Evolutionary conservation across 2,329 filamentous ascomycete genomes (phyloP), one percentile per base, ranked within the genome.

Genomic region (Penicillium sp.): DNA sequence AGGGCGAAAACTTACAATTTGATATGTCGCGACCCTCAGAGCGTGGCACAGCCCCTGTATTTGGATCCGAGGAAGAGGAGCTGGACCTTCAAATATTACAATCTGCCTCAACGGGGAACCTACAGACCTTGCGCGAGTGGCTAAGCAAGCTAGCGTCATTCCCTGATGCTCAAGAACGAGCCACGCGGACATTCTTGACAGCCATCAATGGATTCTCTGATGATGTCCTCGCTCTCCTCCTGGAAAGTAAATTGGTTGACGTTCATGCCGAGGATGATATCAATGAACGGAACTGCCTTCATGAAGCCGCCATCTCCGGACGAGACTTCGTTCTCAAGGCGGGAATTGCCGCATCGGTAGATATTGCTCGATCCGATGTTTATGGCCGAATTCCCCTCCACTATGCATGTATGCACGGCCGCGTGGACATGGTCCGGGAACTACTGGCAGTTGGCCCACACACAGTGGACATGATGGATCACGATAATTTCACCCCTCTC

Each of bases 261-360:
- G 82, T 97, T n/a, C 87, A 91, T 67, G 94, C 92, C 0, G 91
- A 96, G 66, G 94, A 99, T 70, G 92, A 97, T 67, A 97, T 99
- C 73, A 99, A 97, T 67, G 93, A 97, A 76, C 85, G 94, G 40
- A 99, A 97, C 67, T 96, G 92, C 69, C 81, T 99, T 45, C 94
- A 99, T 67, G 94, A 97, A 75, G 90, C 94, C n/a, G 89, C 92
- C 1, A 97, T 97, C 50, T 96, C 95, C 58, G 92, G 92, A 20
- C 92, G 92, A 67, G 77, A 83, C 9, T 87, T 89, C 63, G 89
- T 97, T 27, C 79, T 97, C 55, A 79, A 84, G 49, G 86, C 89
- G 61, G 92, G 89, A 4, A 78, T 99, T n/a, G 78, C 83, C 1
- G 85, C 83, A 44, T 85, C 84, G 4, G 91, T 97, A 31, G 86